phyloP scores from a whole-genome alignment of 805 yeast species.

The Dipodascopsis uninucleata region DNA sequence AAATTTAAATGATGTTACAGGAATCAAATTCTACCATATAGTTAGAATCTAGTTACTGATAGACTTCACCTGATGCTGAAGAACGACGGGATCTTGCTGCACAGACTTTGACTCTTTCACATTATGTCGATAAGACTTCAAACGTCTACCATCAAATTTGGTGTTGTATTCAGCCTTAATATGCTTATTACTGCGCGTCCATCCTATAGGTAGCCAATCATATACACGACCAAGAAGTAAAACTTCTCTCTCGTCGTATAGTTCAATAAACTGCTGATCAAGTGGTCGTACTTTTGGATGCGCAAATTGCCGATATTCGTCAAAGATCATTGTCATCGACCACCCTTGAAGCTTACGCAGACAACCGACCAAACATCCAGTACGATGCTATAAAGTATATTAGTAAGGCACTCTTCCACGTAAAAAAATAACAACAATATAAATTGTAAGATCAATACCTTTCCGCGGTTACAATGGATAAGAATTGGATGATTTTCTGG shows the following conservation, averaged over 20 bases:
- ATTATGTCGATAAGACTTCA: too few relatives aligned
- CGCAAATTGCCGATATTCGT: constrained; percentile 91
- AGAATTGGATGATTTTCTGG: constrained; percentile 88
- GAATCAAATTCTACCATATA: too few relatives aligned
- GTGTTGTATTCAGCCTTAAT: too few relatives aligned
- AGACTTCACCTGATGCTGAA: too few relatives aligned
- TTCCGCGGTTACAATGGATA: constrained; percentile 94
- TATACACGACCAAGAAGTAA: constrained; percentile 19
- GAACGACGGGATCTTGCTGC: too few relatives aligned
- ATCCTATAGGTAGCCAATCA: constrained; percentile 19
- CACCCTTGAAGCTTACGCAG: constrained; percentile 83
- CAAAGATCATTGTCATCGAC: constrained; percentile 91
- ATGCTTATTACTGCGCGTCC: constrained; percentile 2
- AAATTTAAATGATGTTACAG: too few relatives aligned
- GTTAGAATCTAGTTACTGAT: too few relatives aligned
- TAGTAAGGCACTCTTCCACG: too few relatives aligned
- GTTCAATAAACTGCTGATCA: constrained; percentile 93
- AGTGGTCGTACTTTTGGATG: constrained; percentile 92
- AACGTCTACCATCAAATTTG: too few relatives aligned
- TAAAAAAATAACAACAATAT: too few relatives aligned
- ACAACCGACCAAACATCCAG: constrained; percentile 95
- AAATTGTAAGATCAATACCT: too few relatives aligned
- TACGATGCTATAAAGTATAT: constrained; percentile 72
- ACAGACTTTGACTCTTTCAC: too few relatives aligned
- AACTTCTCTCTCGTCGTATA: constrained; percentile 51